Evolutionary conservation across 169 alveolate species (phyloP), one percentile per base, ranked within the genome.

Genomic region (Cryptosporidium baileyi): DNA sequence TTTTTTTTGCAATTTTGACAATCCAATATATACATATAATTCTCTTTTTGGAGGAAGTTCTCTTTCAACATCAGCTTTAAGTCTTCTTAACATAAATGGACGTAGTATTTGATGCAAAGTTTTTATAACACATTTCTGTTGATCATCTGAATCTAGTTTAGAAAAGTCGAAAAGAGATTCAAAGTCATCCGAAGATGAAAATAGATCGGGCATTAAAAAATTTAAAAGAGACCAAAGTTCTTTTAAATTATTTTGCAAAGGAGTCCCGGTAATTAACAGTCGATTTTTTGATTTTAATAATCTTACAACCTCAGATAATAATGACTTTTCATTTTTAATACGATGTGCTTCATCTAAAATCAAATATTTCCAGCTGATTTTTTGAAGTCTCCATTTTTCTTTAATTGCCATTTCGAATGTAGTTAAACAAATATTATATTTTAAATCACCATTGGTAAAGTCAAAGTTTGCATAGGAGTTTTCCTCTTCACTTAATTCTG

Each of bases 281-380:
- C 96, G 92, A 88, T 93, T 91, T 51, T 89, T 91, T n/a, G 96
- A 90, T 47, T 93, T 82, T 9, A 95, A 88, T 41, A 90, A 82
- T 80, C 98, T 91, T 1, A 95, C 88, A 34, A 82, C 92, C 32
- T 82, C 80, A 13, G 96, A 91, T 28, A 94, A 81, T 36, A 91
- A 67, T 15, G 95, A 91, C 47, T 92, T 94, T 54, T 95, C 98
- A 88, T 95, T 95, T 89, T 95, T 95, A 47, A 95, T 91, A 57
- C 94, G 94, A 41, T 95, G 97, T 13, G 98, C 98, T 82, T 95
- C 98, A 82, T 95, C 98, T 11, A 95, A 90, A 11, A 95, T 94
- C 32, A 94, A 59, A 82, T 93, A 94, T 80, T 92, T 89, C 93
- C 95, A 95, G 54, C 90, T 85, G 60, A 93, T 89, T 89, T 94